phyloP scores from a whole-genome alignment of 371 early-diverging fungal genomes.

The Polyrhizophydium stewartii region DNA sequence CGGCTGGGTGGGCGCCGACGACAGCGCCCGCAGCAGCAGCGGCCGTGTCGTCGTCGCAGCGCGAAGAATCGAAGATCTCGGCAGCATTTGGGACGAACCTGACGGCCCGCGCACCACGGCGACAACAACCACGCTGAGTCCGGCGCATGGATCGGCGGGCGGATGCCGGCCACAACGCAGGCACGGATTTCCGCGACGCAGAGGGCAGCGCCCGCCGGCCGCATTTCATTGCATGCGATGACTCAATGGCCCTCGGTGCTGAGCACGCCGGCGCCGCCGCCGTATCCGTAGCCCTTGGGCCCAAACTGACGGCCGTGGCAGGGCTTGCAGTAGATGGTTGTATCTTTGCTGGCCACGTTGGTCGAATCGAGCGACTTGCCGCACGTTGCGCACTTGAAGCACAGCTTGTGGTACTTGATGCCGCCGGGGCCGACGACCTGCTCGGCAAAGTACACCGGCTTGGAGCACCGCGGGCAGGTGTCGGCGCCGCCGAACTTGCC shows the following conservation, averaged over 20 bases:
- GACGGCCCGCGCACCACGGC: too few relatives aligned
- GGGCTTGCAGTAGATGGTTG: slow-evolving; percentile 33
- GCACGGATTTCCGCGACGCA: too few relatives aligned
- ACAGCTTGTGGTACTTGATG: slow-evolving; percentile 41
- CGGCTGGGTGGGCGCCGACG: too few relatives aligned
- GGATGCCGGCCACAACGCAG: too few relatives aligned
- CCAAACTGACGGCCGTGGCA: slow-evolving; percentile 44
- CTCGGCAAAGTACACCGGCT: slow-evolving; percentile 49
- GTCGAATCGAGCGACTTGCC: slow-evolving; percentile 28
- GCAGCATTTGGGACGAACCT: too few relatives aligned
- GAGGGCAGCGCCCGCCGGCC: too few relatives aligned
- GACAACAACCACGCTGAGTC: too few relatives aligned
- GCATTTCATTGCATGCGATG: neutral
- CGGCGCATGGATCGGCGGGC: too few relatives aligned
- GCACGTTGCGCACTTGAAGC: slow-evolving; percentile 37
- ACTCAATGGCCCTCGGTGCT: neutral
- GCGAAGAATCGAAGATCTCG: too few relatives aligned
- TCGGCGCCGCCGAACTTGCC: slow-evolving; percentile 17
- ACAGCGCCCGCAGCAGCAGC: too few relatives aligned
- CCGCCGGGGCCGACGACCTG: slow-evolving; percentile 42
- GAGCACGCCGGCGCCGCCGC: neutral
- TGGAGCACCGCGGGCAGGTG: slow-evolving; percentile 34
- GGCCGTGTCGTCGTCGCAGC: too few relatives aligned
- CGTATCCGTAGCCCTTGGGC: slow-evolving; percentile 26
- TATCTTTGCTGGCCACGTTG: slow-evolving; percentile 33